phyloP scores from a whole-genome alignment of 768 basidiomycete genomes.

The Boletus edulis region DNA sequence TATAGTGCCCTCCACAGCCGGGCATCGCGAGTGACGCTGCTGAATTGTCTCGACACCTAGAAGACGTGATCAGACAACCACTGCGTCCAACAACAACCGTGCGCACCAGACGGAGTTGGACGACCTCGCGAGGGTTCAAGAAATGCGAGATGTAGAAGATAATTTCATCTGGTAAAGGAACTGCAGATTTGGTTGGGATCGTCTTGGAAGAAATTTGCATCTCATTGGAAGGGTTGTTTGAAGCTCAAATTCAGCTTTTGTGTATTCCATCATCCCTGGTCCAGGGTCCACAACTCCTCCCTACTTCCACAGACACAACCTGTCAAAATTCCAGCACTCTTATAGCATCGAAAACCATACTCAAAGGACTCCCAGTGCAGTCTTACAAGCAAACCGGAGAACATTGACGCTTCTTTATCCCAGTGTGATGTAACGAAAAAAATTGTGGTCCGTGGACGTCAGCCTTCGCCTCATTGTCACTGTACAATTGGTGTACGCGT shows the following conservation, averaged over 20 bases:
- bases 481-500: no score
- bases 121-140: conserved; percentile 13
- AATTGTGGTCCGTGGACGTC: no score
- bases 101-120: conserved; percentile 18
- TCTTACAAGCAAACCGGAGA: no score
- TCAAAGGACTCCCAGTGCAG: no score
- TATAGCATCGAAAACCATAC: no score
- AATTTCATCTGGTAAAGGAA: conserved; percentile 18
- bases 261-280: not conserved
- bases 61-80: not conserved
- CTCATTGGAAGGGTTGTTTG: not conserved
- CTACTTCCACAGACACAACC: not conserved
- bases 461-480: no score
- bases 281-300: not conserved
- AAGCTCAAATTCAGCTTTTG: not conserved
- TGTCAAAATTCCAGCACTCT: no score
- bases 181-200: not conserved
- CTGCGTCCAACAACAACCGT: not conserved
- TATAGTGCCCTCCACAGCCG: conserved; percentile 20
- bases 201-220: conserved; percentile 11
- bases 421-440: no score
- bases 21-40: conserved; percentile 13
- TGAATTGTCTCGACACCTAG: conserved; percentile 20
- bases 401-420: no score
- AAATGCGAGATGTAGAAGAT: conserved; percentile 13